Conservation (phyloP, 192 early-diverging fungal species). For the Coemansia sp. region DNA sequence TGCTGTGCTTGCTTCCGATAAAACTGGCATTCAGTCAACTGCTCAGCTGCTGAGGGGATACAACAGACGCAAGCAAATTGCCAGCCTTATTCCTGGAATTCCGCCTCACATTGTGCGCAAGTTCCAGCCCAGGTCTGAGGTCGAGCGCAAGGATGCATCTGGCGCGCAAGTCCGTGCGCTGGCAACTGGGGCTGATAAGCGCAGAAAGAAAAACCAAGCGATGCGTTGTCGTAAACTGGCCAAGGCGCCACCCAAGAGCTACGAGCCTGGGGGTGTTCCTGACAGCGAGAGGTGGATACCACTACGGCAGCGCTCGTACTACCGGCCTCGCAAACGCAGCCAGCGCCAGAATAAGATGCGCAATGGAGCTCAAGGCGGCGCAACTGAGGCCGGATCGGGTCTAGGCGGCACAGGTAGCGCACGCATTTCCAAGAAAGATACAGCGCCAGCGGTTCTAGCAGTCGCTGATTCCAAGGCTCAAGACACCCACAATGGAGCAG, state of each 20-base stretch:
- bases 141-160: neutral
- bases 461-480: neutral
- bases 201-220: slow-evolving; percentile 19
- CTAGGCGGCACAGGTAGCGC: slow-evolving; percentile 53
- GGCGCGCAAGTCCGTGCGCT: neutral
- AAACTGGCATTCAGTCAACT: neutral
- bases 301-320: slow-evolving; percentile 51
- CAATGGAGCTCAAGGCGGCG: slow-evolving; percentile 46
- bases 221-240: slow-evolving; percentile 34
- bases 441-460: neutral
- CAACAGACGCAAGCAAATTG: slow-evolving; percentile 10
- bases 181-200: neutral
- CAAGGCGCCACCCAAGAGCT: slow-evolving; percentile 37
- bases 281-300: slow-evolving; percentile 54
- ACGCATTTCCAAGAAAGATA: slow-evolving; percentile 31
- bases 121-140: slow-evolving; percentile 20
- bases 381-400: slow-evolving; percentile 34
- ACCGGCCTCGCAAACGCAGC: slow-evolving; percentile 37
- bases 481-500: neutral
- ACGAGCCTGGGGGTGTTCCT: slow-evolving; percentile 25
- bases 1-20: slow-evolving; percentile 20
- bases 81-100: slow-evolving; percentile 23
- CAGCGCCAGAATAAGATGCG: slow-evolving; percentile 25
- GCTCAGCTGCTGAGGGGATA: slow-evolving; percentile 31
- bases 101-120: slow-evolving; percentile 25